Evolutionary conservation across 257 asterid genomes (phyloP).

Genomic region (Solanum dulcamara): DNA sequence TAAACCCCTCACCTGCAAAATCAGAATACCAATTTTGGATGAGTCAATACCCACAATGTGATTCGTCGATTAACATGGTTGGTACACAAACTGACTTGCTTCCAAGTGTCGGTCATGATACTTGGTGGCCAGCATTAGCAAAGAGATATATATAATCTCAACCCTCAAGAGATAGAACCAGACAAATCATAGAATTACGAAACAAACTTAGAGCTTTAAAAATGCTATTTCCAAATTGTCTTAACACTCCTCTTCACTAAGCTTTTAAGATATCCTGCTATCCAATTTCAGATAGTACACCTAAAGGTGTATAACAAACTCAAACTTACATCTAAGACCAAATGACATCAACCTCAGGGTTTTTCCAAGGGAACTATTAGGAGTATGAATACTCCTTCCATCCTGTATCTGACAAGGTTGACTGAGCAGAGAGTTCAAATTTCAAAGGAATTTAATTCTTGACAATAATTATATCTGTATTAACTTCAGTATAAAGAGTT

Average conservation of each 20-base stretch:
- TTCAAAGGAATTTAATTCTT: not conserved
- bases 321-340: not conserved
- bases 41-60: not conserved
- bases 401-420: not conserved
- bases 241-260: not conserved
- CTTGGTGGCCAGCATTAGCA: not conserved
- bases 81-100: not conserved
- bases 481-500: not conserved
- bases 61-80: not conserved
- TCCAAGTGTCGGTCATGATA: not conserved
- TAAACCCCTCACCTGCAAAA: slow-evolving; percentile 64
- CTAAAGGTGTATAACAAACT: not conserved
- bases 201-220: not conserved
- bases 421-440: not conserved
- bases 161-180: not conserved
- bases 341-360: not conserved
- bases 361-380: not conserved
- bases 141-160: not conserved
- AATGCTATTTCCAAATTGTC: not conserved
- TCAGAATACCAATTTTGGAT: not conserved
- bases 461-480: not conserved
- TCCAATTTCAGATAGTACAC: not conserved
- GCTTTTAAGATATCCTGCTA: not conserved
- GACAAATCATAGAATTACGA: not conserved
- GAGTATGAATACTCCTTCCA: not conserved